Conservation (phyloP, 192 early-diverging fungal genomes). For the Dimargaris verticillata region DNA sequence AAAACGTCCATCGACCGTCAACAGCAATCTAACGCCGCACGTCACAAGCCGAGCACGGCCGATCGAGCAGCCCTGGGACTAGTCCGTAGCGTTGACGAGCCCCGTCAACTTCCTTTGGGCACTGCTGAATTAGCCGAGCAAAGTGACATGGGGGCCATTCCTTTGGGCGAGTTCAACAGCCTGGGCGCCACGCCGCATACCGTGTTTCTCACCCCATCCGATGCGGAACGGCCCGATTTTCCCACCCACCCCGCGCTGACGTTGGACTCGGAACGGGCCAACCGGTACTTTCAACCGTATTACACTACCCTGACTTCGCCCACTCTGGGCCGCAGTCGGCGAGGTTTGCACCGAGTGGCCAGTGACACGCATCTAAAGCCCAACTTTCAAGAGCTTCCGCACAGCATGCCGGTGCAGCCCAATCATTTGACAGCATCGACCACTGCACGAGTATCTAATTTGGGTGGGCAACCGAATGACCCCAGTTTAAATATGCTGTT, state of each 20-base stretch:
- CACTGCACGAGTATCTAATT: too few relatives aligned
- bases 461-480: too few relatives aligned
- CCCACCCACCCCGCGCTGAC: not conserved
- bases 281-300: too few relatives aligned
- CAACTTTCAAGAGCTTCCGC: too few relatives aligned
- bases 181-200: conserved; percentile 52
- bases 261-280: not conserved
- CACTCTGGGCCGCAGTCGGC: conserved; percentile 6
- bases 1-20: not conserved
- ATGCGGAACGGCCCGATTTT: conserved; percentile 13
- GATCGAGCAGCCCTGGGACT: too few relatives aligned
- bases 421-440: too few relatives aligned
- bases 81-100: not conserved
- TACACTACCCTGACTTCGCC: conserved; percentile 13
- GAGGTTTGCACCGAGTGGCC: too few relatives aligned
- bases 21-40: not conserved
- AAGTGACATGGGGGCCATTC: not conserved
- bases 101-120: not conserved
- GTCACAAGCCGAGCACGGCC: too few relatives aligned
- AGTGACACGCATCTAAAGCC: too few relatives aligned
- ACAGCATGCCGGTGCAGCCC: too few relatives aligned
- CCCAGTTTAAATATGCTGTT: too few relatives aligned
- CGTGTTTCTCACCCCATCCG: conserved; percentile 43
- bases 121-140: not conserved
- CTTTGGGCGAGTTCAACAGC: conserved; percentile 27